Evolutionary conservation across 108 stramenopile species (phyloP), one percentile per base, ranked within the genome.

Genomic region (Aurantiochytrium sp.): DNA sequence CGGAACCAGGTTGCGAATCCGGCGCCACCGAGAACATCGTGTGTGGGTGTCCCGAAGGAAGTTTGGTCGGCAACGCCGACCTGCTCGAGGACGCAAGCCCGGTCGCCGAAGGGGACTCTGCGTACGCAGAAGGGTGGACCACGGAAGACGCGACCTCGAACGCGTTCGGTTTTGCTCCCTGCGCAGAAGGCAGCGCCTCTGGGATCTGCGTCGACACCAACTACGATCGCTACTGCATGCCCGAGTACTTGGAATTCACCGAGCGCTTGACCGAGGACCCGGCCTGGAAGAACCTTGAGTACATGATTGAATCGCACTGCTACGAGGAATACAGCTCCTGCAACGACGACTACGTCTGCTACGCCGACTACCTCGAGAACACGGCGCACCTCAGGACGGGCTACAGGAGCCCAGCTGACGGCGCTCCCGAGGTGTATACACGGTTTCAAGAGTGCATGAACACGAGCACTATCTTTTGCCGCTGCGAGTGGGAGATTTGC

Each of bases 401-500:
- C 15, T 65, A 65, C 59, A 30, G 27, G 8, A 19, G 19, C 15
- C 27, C 59, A 27, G 24, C 19, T 10, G 32, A 27, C 2, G 45
- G 42, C 24, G 45, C 73, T 81, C 45, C 39, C 39, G 39, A 22
- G 45, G 3, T 27, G 1, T 48, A 48, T 2, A 48, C 73, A 27
- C 6, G 8, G 10, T 81, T 81, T 42, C 39, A 41, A 21, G 8
- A 22, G 8, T 81, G 73, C 73, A 81, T 81, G 73, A 81, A 48
- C 73, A 21, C 36, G 6, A 81, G 30, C 45, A 27, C 32, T 6
- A 48, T 2, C 0, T 81, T 17, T 17, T 81, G 73, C 3, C 42
- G 27, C 10, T 81, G 73, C 73, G 73, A 81, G 30, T 81, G 73
- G 73, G 73, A 81, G 4, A n/a, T 81, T 24, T 81, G 73, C 45